These are phyloP conservation scores for Solanum okadae DNA, from an alignment of 257 asterid genomes.

Conservation along the genomic window DNA sequence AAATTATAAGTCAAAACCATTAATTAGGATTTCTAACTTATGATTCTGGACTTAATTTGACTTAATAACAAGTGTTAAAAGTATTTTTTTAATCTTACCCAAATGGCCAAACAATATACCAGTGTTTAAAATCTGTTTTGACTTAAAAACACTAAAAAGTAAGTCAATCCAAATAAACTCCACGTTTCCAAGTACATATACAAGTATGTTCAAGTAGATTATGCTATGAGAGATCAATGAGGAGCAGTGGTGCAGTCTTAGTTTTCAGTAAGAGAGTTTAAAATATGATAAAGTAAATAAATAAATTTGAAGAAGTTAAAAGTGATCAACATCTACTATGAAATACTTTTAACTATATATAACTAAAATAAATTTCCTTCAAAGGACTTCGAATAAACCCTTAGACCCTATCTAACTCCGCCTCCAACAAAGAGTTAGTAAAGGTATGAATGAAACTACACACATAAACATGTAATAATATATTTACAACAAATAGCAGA, in stretches of 20 bases:
- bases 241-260: too few relatives aligned
- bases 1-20: neutral
- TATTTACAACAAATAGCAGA: neutral
- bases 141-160: neutral
- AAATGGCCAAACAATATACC: neutral
- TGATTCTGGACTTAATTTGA: too few relatives aligned
- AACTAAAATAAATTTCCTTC: too few relatives aligned
- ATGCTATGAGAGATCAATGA: neutral
- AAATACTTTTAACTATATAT: too few relatives aligned
- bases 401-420: accelerated
- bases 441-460: neutral
- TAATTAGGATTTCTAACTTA: too few relatives aligned
- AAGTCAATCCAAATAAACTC: neutral
- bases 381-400: neutral
- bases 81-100: neutral
- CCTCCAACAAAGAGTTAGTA: neutral
- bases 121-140: too few relatives aligned
- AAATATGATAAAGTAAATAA: too few relatives aligned
- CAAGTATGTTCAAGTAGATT: neutral
- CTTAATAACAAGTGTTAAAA: neutral
- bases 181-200: neutral
- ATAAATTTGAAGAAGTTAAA: too few relatives aligned
- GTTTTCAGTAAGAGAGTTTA: neutral
- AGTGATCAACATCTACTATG: neutral
- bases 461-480: neutral